These are phyloP conservation scores for Panaeolus cyanescens DNA, from an alignment of 768 basidiomycete species.

Conservation along the genomic window DNA sequence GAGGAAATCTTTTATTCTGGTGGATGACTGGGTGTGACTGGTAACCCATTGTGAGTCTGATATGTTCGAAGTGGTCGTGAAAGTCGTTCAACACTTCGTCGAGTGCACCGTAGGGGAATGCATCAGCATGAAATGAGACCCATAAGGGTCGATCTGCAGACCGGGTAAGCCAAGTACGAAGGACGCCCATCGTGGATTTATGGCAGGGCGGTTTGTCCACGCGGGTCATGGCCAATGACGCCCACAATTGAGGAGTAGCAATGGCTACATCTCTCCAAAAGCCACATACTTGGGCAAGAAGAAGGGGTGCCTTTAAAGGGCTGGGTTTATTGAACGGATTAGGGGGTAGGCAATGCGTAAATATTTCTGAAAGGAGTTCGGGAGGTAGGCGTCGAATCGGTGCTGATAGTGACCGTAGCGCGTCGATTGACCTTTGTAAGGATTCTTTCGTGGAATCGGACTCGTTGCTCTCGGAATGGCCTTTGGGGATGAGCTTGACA, in stretches of 20 bases:
- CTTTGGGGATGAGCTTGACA: background rate
- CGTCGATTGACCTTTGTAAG: background rate
- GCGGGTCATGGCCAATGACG: slow-evolving; percentile 16
- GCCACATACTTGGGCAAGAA: slow-evolving; percentile 26
- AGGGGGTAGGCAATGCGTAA: slow-evolving; percentile 19
- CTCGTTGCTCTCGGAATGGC: background rate
- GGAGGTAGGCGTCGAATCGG: slow-evolving; percentile 25
- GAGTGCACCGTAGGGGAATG: slow-evolving; percentile 15
- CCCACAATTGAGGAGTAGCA: slow-evolving; percentile 29
- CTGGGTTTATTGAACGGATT: slow-evolving; percentile 14
- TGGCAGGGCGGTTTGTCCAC: background rate
- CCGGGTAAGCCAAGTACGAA: slow-evolving; percentile 8
- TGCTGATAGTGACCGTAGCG: background rate
- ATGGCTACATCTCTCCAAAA: slow-evolving; percentile 31
- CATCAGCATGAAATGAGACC: slow-evolving; percentile 14
- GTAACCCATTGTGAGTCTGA: background rate
- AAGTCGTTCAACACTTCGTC: background rate
- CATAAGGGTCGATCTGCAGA: slow-evolving; percentile 18
- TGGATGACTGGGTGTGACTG: background rate
- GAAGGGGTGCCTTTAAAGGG: slow-evolving; percentile 16
- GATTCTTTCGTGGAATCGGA: background rate
- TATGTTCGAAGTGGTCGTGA: background rate
- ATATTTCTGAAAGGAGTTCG: slow-evolving; percentile 25
- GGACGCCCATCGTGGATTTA: background rate
- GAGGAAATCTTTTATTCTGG: background rate